Base-by-base conservation (phyloP, 306 rosid species). In the Prunus mongolica region DNA sequence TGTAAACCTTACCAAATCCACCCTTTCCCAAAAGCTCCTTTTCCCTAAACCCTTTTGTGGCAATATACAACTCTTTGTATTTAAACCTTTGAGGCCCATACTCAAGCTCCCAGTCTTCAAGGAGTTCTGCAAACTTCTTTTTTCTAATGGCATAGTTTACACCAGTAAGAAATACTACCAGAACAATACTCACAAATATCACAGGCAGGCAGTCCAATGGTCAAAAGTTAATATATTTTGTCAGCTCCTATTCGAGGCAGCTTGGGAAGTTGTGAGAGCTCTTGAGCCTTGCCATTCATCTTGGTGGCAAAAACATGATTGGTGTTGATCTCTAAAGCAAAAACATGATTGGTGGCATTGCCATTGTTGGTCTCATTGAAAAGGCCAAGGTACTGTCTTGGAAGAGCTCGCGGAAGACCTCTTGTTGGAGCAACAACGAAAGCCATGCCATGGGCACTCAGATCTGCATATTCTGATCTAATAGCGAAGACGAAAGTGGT, bases 251-350 rank as follows among this genome's bases (percentile, higher is more conserved):
- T 38, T 50, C 64, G 56, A 6, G 91, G 91, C n/a, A 87, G 77
- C 56, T 77, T 72, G 0, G 91, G 96, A n/a, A 88, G 90, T 68
- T 71, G 65, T 22, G 86, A 79, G 24, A 82, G 88, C 16, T 56
- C 72, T 84, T 79, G 81, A 20, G 87, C 83, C 46, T 79, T n/a
- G 15, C 93, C 88, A 60, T 89, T 87, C 18, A 83, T 25, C 63
- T 57, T 24, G 1, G 97, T 86, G 65, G 84, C 93, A 5, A 88
- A 77, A 20, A 88, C 79, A 47, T 65, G 79, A 81, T 88, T 86
- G 1, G 97, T 86, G 65, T 92, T 96, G 24, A 92, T 81, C 71
- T 91, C 97, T 4, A 91, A 78, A 1, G 84, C 93, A 5, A 88
- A 77, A 20, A 88, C 79, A 47, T 65, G 79, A 81, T 88, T 86